A percentile compares a stretch with the other conserved stretches of the same genome.
Conservation (phyloP, 2,329 filamentous ascomycete species). For the Diaporthe sp. region DNA sequence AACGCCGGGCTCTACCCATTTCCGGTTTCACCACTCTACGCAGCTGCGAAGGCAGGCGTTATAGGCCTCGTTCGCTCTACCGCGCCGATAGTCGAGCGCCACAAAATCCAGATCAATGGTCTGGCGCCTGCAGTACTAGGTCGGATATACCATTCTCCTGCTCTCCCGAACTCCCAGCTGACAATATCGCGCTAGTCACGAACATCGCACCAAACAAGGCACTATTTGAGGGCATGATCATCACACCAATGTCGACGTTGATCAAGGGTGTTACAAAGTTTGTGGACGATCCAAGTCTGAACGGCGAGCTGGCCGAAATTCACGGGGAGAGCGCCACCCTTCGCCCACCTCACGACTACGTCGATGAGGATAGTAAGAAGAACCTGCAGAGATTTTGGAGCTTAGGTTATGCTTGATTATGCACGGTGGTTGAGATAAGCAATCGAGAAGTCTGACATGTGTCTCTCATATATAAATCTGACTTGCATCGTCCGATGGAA, state of each 20-base stretch:
- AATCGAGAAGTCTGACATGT: neutral
- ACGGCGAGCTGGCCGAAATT: conserved; percentile 63
- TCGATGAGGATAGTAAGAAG: conserved; percentile 61
- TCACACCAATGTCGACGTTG: conserved; percentile 65
- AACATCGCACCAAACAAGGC: conserved; percentile 59
- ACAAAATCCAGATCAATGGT: conserved; percentile 64
- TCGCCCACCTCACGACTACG: conserved; percentile 57
- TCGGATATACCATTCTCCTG: conserved; percentile 47
- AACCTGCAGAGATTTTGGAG: conserved; percentile 64
- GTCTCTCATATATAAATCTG: neutral
- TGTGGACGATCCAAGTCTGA: conserved; percentile 54
- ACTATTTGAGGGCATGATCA: conserved; percentile 61
- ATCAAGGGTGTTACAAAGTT: conserved; percentile 59
- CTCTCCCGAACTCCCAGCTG: neutral
- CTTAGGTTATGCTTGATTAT: conserved; percentile 59
- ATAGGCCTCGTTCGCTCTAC: conserved; percentile 65
- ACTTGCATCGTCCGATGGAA: neutral
- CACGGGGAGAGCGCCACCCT: conserved; percentile 64
- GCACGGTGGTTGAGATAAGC: neutral
- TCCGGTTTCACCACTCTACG: conserved; percentile 63
- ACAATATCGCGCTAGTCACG: conserved; percentile 52
- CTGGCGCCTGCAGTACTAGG: conserved; percentile 64
- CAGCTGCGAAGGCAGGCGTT: conserved; percentile 61
- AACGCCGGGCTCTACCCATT: conserved; percentile 67
- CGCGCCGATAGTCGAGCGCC: conserved; percentile 52